phyloP scores from a whole-genome alignment of 1,284 basidiomycete species.

The Vanrija sp. region DNA sequence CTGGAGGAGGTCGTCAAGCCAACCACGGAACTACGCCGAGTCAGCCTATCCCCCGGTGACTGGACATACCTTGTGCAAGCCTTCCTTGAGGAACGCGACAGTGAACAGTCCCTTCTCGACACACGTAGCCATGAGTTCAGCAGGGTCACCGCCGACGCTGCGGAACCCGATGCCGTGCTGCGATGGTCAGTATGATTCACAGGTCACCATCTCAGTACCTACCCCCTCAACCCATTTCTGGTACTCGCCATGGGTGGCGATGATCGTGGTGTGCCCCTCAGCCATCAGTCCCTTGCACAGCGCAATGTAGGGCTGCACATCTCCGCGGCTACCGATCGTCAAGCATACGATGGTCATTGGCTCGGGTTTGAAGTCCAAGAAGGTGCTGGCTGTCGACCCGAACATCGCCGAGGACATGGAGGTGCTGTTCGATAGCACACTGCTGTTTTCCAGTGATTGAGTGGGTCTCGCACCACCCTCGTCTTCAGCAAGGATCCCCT shows the following conservation, averaged over 20 bases:
- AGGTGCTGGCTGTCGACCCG: constrained; percentile 84
- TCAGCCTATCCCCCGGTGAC: background rate
- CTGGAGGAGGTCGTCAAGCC: constrained; percentile 90
- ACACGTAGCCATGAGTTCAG: constrained; percentile 89
- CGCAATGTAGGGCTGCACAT: constrained; percentile 92
- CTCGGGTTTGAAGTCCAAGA: constrained; percentile 89
- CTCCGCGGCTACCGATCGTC: constrained; percentile 90
- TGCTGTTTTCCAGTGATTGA: no score
- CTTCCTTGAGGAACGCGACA: constrained; percentile 86
- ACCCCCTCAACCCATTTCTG: constrained; percentile 91
- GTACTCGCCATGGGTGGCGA: constrained; percentile 78
- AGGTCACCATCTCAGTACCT: constrained; percentile 41
- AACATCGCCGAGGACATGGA: constrained; percentile 64
- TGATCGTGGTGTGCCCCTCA: constrained; percentile 53
- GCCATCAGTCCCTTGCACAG: constrained; percentile 81
- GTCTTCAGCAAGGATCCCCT: background rate
- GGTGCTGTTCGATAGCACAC: constrained; percentile 15
- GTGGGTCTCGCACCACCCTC: background rate
- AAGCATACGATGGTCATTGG: constrained; percentile 83
- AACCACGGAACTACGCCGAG: constrained; percentile 76
- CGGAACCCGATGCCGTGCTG: constrained; percentile 90
- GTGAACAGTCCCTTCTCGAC: constrained; percentile 97
- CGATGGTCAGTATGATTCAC: constrained; percentile 7
- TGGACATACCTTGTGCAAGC: constrained; percentile 66
- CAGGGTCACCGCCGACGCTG: constrained; percentile 92